Evolutionary conservation across 2,329 filamentous ascomycete species (phyloP), one percentile per base, ranked within the genome.

Genomic region (Ambrosiella cleistominuta): DNA sequence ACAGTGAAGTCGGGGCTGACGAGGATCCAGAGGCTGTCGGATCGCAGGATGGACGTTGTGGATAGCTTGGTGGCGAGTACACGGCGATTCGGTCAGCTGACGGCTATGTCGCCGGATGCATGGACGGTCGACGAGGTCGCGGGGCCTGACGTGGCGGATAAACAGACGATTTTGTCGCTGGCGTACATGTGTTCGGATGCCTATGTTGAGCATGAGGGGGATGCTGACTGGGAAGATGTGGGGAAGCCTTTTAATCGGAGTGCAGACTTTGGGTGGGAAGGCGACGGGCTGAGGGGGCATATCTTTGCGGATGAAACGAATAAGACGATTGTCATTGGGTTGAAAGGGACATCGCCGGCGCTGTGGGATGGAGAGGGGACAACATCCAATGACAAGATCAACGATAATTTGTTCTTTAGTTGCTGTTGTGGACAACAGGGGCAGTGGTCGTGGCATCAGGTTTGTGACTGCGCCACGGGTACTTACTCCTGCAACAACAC

Each of bases 351-450:
- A 0, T 87, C 84, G 1, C 81, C 85, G 1, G 91, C 93, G 11
- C 83, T 97, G 2, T 97, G 96, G 67, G 91, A 97, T 68, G 93
- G 93, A n/a, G 86, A 91, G 42, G 91, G 90, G 56, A 97, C 93
- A 1, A 97, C 91, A 0, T 95, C 89, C 35, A 95, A 95, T 64
- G 93, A 98, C 72, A 98, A 98, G 72, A 75, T 90, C 66, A 98
- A 97, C 68, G 93, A 98, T 70, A 98, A 98, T 67, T 76, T 98
- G 8, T 95, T 95, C 70, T 96, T 96, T 72, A 95, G 90, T 67
- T 98, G 93, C 72, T 98, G 93, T 70, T 98, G 93, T 70, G 93
- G 82, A 3, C 89, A 96, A 70, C 90, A 94, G 65, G 89, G 90
- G 0, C 88, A 89, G 63, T 89, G 83, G 72, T 81, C 89, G 13